Base-by-base conservation (phyloP, 2,329 filamentous ascomycete species). In the Dendryphion nanum region DNA sequence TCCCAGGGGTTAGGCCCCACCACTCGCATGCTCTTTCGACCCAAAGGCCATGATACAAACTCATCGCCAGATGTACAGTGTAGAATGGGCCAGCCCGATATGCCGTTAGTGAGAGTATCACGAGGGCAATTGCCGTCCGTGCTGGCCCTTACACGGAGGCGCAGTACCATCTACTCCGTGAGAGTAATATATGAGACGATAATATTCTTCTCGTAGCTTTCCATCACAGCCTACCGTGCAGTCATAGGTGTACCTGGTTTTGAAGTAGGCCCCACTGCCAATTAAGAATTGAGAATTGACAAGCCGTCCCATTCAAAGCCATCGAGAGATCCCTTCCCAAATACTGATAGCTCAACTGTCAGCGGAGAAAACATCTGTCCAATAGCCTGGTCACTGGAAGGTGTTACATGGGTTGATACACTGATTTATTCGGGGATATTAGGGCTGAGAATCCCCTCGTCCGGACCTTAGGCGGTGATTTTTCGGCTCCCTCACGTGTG, bases 81-180 rank as follows among this genome's bases (percentile, higher is more conserved):
- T 37, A 30, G 28, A 48, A 37, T 33, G 24, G 32, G 44, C 48
- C 42, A 50, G 43, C 41, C 45, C 37, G 18, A 51, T 45, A 36
- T 50, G 49, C 47, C 55, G 47, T 44, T 19, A 31, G 40, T 44
- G 39, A 21, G 16, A 41, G 40, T 47, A 48, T 47, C 47, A 51
- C 48, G 45, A 47, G 45, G 41, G 32, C 44, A 53, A 46, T 37
- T 50, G 45, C 48, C 52, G 55, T 51, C 51, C 41, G 48, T 55
- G 47, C 45, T 49, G 37, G 26, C 34, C 42, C 32, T 47, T 44
- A 36, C 31, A 40, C 35, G 42, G 52, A 43, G 45, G 37, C 24
- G 38, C 37, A 46, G 32, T 38, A 30, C 40, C 33, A 48, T 53
- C 26, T 45, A 42, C 33, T 46, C 43, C 44, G 43, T 48, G 33